These are phyloP conservation scores for Didymellaceae sp. DNA, from an alignment of 2,329 filamentous ascomycete species.

Conservation along the genomic window DNA sequence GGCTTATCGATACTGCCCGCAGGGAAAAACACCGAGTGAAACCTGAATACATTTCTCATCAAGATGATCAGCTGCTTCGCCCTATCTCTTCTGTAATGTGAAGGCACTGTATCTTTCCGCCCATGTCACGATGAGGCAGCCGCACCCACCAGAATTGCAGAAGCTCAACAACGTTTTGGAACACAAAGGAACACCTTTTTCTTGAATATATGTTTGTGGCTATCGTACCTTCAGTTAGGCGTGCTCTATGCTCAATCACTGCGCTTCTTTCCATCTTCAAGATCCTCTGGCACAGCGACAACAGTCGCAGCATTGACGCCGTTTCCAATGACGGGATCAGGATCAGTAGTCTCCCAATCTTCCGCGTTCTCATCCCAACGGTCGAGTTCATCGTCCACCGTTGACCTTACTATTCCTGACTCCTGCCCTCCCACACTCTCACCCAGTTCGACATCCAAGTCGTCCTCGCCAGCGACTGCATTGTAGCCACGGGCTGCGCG, in stretches of 20 bases:
- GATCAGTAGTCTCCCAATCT: constrained; percentile 69
- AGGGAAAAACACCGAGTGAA: too few species aligned
- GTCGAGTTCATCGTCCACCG: constrained; percentile 82
- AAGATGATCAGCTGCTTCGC: too few species aligned
- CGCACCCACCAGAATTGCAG: too few species aligned
- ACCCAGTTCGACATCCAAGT: constrained; percentile 75
- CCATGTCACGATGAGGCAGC: too few species aligned
- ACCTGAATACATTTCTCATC: too few species aligned
- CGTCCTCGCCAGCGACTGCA: constrained; percentile 68
- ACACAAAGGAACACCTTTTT: too few species aligned
- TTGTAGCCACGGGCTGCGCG: constrained; percentile 75
- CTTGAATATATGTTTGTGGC: not conserved
- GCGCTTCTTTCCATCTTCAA: constrained; percentile 51
- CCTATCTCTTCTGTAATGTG: too few species aligned
- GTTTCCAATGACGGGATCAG: constrained; percentile 35
- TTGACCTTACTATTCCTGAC: constrained; percentile 62
- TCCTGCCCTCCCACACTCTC: constrained; percentile 65
- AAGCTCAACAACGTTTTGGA: too few species aligned
- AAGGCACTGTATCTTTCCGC: too few species aligned
- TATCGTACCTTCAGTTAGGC: not conserved
- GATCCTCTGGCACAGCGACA: constrained; percentile 25
- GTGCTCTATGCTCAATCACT: constrained; percentile 52
- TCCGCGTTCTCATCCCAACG: constrained; percentile 90
- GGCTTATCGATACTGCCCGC: too few species aligned
- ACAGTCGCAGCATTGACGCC: constrained; percentile 22